Percentiles rank a stretch among this genome's conserved stretches.
phyloP scores from a whole-genome alignment of 805 yeast species.

The Wickerhamiella bombiphila region DNA sequence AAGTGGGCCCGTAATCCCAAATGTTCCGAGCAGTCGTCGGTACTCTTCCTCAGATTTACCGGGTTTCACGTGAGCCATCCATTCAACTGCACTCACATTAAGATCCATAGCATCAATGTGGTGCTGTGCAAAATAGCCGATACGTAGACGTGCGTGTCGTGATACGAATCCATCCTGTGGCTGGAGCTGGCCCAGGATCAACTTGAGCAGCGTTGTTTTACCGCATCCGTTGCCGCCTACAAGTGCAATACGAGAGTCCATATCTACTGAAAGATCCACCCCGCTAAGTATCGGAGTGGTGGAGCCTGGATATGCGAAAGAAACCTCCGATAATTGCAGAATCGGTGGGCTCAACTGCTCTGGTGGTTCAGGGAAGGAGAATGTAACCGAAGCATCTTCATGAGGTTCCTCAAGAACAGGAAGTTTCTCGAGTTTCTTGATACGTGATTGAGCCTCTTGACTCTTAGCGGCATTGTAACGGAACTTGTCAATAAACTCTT shows the following conservation, averaged over 20 bases:
- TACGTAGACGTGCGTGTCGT: slow-evolving; percentile 71
- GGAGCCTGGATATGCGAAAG: slow-evolving; percentile 65
- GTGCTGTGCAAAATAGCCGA: slow-evolving; percentile 96
- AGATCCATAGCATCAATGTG: slow-evolving; percentile 97
- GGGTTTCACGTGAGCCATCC: slow-evolving; percentile 83
- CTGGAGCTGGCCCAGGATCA: slow-evolving; percentile 59
- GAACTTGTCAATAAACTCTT: slow-evolving; percentile 87
- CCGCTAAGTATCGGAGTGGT: slow-evolving; percentile 40
- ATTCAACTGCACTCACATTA: slow-evolving; percentile 68
- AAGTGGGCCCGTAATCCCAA: slow-evolving; percentile 89
- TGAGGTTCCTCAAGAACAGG: slow-evolving; percentile 91
- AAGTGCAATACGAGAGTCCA: slow-evolving; percentile 89
- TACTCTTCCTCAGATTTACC: slow-evolving; percentile 94
- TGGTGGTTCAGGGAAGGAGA: slow-evolving; percentile 92
- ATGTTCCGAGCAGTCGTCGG: slow-evolving; percentile 89
- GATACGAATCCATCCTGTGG: slow-evolving; percentile 72
- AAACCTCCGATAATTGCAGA: slow-evolving; percentile 69
- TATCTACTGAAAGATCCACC: slow-evolving; percentile 79
- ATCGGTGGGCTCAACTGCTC: slow-evolving; percentile 89
- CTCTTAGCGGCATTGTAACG: slow-evolving; percentile 97
- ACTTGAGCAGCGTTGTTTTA: slow-evolving; percentile 84
- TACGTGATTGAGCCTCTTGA: slow-evolving; percentile 94
- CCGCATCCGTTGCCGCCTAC: slow-evolving; percentile 99
- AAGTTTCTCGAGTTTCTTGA: slow-evolving; percentile 86
- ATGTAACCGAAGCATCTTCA: slow-evolving; percentile 70